Evolutionary conservation across 2,329 filamentous ascomycete genomes (phyloP), one percentile per base, ranked within the genome.

Genomic region (Aspergillus quadrilineatus): DNA sequence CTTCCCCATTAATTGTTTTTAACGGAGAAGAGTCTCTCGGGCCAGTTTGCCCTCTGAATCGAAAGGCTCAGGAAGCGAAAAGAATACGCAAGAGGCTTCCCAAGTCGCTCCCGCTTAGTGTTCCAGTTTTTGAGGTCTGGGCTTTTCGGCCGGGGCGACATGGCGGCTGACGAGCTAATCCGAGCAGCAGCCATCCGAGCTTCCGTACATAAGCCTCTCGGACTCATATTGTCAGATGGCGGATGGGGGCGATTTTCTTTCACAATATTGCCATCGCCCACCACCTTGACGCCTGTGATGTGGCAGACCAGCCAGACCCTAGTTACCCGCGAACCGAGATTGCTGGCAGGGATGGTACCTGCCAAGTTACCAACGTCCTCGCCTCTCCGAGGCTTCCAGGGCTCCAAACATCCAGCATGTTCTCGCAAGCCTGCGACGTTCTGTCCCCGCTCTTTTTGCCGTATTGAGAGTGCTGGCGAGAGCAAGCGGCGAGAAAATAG

Each of bases 381-480:
- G 39, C 48, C 36, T 37, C 42, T 49, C 45, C 45, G 37, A 41
- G 37, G 15, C 37, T 41, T 45, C 14, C 22, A 45, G 22, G 22
- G 22, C 22, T 22, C 22, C 22, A 22, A 45, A 55, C 55, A 54
- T 30, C 50, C 47, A 58, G 57, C 60, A 62, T 60, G 60, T 64
- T 64, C 57, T 53, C 43, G 28, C 43, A 45, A 30, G 14, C 26
- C 9, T 30, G 22, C 26, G 43, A 29, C 22, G 12, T 42, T 51
- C 28, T 22, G 43, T 10, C 30, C 51, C 48, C 53, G 41, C 52
- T 50, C 36, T 53, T 55, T 51, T 60, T 22, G 47, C 57, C 52
- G 51, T 45, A 54, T 55, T 52, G 22, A 44, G 48, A 29, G 37
- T 50, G 42, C 49, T 30, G 14, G 36, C 50, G 29, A 45, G 29